These are phyloP conservation scores for Irpex lacteus DNA, from an alignment of 1,284 basidiomycete species.

Conservation along the genomic window DNA sequence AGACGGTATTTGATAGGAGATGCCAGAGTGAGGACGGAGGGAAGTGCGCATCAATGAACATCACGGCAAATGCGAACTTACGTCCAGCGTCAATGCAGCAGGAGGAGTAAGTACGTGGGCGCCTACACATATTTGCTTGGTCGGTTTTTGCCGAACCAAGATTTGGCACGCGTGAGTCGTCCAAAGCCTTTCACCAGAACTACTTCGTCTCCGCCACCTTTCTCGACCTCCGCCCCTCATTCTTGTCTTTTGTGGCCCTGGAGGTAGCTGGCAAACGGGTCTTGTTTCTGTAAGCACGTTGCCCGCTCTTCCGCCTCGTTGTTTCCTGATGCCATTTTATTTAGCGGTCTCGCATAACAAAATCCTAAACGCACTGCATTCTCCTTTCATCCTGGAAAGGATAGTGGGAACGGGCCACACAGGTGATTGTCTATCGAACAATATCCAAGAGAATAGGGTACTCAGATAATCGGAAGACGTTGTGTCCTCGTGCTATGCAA, in stretches of 20 bases:
- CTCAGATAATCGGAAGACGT: slow-evolving; percentile 8
- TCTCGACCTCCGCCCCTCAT: background rate
- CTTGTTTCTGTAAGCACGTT: background rate
- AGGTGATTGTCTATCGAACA: slow-evolving; percentile 3
- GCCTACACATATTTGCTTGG: background rate
- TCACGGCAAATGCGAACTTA: too few relatives aligned
- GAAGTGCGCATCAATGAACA: background rate
- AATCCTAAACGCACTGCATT: background rate
- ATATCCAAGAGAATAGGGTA: background rate
- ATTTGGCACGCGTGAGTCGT: background rate
- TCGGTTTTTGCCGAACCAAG: background rate
- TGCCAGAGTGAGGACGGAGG: background rate
- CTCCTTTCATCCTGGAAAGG: background rate
- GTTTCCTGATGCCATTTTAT: background rate
- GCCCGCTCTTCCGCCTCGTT: background rate
- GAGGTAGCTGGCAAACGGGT: background rate
- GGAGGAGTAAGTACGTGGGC: background rate
- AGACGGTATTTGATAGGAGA: background rate
- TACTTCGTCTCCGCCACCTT: background rate
- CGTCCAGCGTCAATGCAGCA: background rate
- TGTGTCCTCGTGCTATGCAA: slow-evolving; percentile 20
- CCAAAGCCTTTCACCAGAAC: background rate
- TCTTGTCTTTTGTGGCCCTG: background rate
- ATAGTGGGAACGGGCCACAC: background rate
- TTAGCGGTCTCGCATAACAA: background rate